Base-by-base conservation (phyloP, 768 basidiomycete genomes). In the Rossbeevera mucosa region DNA sequence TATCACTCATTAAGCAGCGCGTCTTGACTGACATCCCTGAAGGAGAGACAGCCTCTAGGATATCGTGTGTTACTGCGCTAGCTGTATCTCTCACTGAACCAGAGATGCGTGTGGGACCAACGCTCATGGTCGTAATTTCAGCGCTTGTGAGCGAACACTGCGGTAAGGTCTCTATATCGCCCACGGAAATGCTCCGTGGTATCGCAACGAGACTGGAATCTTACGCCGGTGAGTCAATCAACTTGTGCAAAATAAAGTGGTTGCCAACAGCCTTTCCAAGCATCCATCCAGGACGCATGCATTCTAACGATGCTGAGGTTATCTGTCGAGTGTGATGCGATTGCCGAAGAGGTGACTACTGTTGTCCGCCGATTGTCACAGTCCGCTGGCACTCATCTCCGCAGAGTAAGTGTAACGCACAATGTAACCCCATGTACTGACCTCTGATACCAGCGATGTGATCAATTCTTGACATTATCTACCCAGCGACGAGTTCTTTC, bases 261-360 rank as follows among this genome's bases (percentile, higher is more conserved):
- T 41, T 53, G 43, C 48, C 25, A 21, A 12, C 47, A n/a, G n/a
- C 5, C 36, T 28, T 44, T 21, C 11, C 45, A 55, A 91, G 89
- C 78, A 29, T 72, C 83, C 25, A 79, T 91, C 7, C 86, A 88
- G 63, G 90, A 93, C 52, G 81, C 81, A 4, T 81, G 81, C 54
- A 68, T 93, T 26, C 64, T 91, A 28, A 76, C 83, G 3, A 86
- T 92, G 83, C 67, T 91, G 30, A 77, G 88, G 48, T 56, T 90
- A 26, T 73, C 78, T 45, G 80, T 78, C 3, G 78, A 82, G 18
- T 85, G 82, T 59, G 76, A 80, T 9, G 70, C 76, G 21, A 63
- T 86, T 11, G 79, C 84, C 4, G 62, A 71, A 18, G 69, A 77
- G 6, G 72, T 80, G 21, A 57, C 72, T 13, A 65, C 63, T 21